Evolutionary conservation across 257 asterid genomes (phyloP).

Genomic region (Capsicum chinense): DNA sequence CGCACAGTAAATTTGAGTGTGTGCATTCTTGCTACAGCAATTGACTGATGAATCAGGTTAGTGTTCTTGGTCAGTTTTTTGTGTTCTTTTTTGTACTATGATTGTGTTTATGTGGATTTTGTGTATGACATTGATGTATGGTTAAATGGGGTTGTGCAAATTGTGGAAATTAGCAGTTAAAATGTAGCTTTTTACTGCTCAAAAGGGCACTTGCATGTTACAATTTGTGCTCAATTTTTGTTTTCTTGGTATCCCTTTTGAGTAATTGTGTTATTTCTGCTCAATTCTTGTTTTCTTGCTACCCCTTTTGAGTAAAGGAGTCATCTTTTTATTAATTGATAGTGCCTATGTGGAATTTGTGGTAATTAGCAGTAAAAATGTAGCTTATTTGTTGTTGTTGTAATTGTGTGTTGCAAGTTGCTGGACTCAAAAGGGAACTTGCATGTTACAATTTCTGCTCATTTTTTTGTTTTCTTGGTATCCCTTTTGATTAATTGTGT

Average conservation of each 20-base stretch:
- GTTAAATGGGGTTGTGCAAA: neutral
- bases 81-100: neutral
- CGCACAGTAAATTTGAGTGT: too few species aligned
- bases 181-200: neutral
- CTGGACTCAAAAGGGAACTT: neutral
- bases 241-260: neutral
- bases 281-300: too few species aligned
- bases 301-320: too few species aligned
- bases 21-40: neutral
- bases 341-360: too few species aligned
- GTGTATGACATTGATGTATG: neutral
- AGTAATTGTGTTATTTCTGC: too few species aligned
- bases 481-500: neutral
- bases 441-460: neutral
- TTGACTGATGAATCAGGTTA: slow-evolving; percentile 27
- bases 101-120: neutral
- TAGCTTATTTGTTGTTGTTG: neutral
- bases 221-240: neutral
- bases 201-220: neutral
- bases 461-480: neutral
- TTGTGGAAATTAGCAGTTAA: neutral
- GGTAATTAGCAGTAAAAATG: neutral
- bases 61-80: neutral
- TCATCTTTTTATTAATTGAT: too few species aligned
- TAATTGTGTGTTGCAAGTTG: neutral